Percentiles rank a stretch among this genome's conserved stretches.
Conservation (phyloP, 345 rosid genomes). For the Streptanthus diversifolius region DNA sequence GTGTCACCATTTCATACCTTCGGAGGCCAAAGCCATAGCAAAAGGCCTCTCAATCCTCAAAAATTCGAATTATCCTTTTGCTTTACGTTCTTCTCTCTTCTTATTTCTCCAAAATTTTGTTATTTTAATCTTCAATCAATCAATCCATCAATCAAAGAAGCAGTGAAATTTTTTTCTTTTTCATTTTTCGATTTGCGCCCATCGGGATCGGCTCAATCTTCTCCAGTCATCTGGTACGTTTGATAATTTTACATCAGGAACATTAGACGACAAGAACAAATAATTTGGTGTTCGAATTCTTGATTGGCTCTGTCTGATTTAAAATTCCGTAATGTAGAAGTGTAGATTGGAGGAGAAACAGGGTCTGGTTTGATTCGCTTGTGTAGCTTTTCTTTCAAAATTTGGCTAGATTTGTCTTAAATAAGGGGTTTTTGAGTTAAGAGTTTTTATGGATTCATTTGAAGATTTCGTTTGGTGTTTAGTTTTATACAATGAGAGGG, state of each 20-base stretch:
- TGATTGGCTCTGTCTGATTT: slow-evolving; percentile 7
- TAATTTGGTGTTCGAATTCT: background rate
- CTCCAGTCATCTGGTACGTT: slow-evolving; percentile 23
- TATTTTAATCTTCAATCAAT: slow-evolving; percentile 17
- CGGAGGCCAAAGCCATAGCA: slow-evolving; percentile 11
- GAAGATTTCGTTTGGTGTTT: background rate
- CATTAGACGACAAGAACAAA: background rate
- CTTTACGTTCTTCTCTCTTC: slow-evolving; percentile 29
- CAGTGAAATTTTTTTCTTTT: background rate
- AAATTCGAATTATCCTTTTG: background rate
- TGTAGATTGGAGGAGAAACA: background rate
- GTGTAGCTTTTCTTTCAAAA: background rate
- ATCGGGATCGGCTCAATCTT: slow-evolving; percentile 17
- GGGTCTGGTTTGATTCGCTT: background rate
- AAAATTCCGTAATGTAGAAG: background rate
- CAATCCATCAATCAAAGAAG: background rate
- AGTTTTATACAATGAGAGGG: background rate
- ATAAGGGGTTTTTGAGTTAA: background rate
- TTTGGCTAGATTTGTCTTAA: background rate
- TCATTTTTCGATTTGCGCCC: background rate
- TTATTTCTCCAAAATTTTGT: background rate
- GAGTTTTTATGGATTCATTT: slow-evolving; percentile 11
- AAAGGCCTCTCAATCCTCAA: slow-evolving; percentile 8
- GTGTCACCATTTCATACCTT: slow-evolving; percentile 28
- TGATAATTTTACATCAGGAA: background rate